phyloP scores from a whole-genome alignment of 768 basidiomycete genomes.

The Sutorius australiensis region DNA sequence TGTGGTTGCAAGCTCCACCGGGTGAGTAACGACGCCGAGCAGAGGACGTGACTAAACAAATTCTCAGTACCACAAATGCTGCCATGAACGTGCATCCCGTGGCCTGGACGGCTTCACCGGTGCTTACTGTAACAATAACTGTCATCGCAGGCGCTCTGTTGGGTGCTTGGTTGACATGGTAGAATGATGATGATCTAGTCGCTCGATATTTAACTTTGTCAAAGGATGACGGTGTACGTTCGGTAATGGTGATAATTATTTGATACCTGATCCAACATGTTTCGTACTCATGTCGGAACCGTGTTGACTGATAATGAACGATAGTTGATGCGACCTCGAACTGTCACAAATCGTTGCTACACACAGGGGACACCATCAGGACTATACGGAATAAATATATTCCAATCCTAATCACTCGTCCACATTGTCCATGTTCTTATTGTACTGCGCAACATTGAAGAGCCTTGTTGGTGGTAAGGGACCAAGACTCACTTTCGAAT shows the following conservation, averaged over 20 bases:
- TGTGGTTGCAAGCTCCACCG: constrained; percentile 30
- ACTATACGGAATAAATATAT: neutral
- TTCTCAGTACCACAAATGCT: constrained; percentile 15
- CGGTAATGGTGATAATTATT: neutral
- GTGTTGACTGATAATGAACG: neutral
- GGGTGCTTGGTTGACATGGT: constrained; percentile 41
- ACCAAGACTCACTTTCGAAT: constrained; percentile 53
- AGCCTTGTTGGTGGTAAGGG: neutral
- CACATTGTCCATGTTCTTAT: constrained; percentile 56
- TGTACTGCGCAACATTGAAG: constrained; percentile 39
- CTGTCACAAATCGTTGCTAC: neutral
- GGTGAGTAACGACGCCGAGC: constrained; percentile 5
- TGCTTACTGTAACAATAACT: constrained; percentile 29
- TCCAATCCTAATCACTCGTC: constrained; percentile 14
- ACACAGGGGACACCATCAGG: neutral
- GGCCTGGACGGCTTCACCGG: constrained; percentile 16
- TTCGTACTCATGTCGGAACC: neutral
- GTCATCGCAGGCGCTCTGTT: constrained; percentile 31
- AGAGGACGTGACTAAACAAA: neutral
- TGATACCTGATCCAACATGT: neutral
- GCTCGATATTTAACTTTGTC: neutral
- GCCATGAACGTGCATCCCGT: constrained; percentile 14
- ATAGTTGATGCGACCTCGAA: neutral
- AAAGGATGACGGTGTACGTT: neutral
- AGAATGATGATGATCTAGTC: constrained; percentile 3